Conservation (phyloP, 306 rosid species). For the Gleditsia sinensis region DNA sequence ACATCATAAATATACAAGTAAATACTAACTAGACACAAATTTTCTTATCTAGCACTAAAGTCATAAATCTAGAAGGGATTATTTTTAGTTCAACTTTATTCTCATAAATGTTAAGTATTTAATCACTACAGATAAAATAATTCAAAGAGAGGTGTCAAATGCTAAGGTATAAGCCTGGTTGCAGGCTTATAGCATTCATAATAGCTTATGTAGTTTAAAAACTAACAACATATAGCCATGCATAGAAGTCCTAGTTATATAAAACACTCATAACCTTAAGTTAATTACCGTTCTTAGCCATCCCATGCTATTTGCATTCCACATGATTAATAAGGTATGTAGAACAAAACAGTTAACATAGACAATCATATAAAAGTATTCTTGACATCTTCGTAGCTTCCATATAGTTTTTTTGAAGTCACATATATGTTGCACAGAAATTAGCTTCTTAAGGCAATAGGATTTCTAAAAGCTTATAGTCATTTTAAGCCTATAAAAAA, state of each 20-base stretch:
- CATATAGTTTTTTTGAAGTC: too few species aligned
- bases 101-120: constrained; percentile 7
- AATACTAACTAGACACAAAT: too few species aligned
- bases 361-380: background rate
- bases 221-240: too few species aligned
- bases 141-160: background rate
- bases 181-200: background rate
- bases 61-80: background rate
- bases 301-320: background rate
- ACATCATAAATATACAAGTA: too few species aligned
- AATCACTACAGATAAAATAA: constrained; percentile 1
- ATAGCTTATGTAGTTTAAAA: background rate
- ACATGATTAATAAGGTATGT: background rate
- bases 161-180: background rate
- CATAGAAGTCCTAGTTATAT: background rate
- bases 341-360: background rate
- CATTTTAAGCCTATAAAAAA: too few species aligned
- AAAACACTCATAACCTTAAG: background rate
- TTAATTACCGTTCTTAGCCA: background rate
- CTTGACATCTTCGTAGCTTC: too few species aligned
- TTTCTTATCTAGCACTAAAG: background rate
- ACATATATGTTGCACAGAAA: too few species aligned
- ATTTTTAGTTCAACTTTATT: background rate
- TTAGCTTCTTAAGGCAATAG: too few species aligned
- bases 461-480: too few species aligned